A percentile compares a stretch with the other conserved stretches of the same genome.
Conservation (phyloP, 2,329 filamentous ascomycete genomes). For the Cytospora paraplurivora region DNA sequence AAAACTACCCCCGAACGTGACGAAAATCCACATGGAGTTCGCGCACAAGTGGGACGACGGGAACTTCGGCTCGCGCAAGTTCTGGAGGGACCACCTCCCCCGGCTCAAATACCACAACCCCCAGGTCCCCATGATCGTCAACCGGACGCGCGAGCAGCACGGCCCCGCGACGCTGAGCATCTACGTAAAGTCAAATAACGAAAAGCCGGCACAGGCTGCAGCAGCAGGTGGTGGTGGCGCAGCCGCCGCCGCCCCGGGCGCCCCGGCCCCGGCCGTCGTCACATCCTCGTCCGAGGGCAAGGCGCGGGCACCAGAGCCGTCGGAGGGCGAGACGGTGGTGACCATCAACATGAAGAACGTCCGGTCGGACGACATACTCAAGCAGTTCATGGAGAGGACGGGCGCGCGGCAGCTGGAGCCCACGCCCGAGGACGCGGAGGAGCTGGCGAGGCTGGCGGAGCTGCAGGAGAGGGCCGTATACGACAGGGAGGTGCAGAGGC, state of each 20-base stretch:
- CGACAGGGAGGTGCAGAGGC: conserved; percentile 57
- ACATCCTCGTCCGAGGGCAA: conserved; percentile 47
- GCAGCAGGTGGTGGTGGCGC: background rate
- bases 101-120: conserved; percentile 96
- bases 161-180: conserved; percentile 65
- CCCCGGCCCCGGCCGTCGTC: conserved; percentile 25
- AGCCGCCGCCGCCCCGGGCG: conserved; percentile 17
- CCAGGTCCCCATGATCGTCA: conserved; percentile 77
- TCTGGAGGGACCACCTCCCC: conserved; percentile 82
- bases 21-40: conserved; percentile 75
- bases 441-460: conserved; percentile 61
- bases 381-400: conserved; percentile 63
- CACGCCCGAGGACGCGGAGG: conserved; percentile 59
- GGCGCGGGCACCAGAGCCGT: conserved; percentile 52
- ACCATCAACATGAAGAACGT: conserved; percentile 66
- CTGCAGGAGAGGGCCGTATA: conserved; percentile 51
- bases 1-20: conserved; percentile 74
- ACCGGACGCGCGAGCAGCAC: conserved; percentile 62
- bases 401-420: conserved; percentile 59
- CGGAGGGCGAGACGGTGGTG: conserved; percentile 51
- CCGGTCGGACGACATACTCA: conserved; percentile 63
- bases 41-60: conserved; percentile 62
- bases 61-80: conserved; percentile 76
- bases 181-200: conserved; percentile 50
- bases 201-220: conserved; percentile 11